Base-by-base conservation (phyloP, 2,329 filamentous ascomycete genomes). In the Venturia oleaginea region DNA sequence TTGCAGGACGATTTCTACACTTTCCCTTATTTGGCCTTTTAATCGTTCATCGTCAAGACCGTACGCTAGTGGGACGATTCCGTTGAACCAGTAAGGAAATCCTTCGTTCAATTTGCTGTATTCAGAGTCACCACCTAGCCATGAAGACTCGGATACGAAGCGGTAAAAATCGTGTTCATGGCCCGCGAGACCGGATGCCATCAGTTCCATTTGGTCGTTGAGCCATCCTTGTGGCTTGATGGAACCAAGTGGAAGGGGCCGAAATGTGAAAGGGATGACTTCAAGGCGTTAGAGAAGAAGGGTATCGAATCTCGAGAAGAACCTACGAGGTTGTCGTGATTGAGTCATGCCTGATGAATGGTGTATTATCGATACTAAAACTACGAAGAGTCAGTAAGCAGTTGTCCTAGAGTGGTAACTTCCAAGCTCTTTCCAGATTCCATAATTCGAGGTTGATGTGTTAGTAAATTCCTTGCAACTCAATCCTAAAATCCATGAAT, bases 51-150 rank as follows among this genome's bases (percentile, higher is more conserved):
- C 79, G 61, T 81, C 74, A 4, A 82, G 70, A 0, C 72, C 72
- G 66, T 81, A 85, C 1, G 83, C 82, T 30, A 85, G 75, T 22
- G 83, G 82, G 1, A 86, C 82, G 1, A 84, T 73, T 4, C 78
- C 80, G 68, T 86, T 85, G 68, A 84, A 81, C 81, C 83, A 85
- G 70, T 86, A 86, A 0, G 83, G 81, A 32, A 80, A 77, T 1
- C 78, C 80, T 72, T 86, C 83, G 67, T 84, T 78, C 2, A 85
- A 72, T 27, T 72, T 72, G 15, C 77, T 82, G 68, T 85, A 85
- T 67, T 85, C 82, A 3, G 74, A 70, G 38, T 74, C 68, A 5
- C 82, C 81, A 2, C 81, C 83, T 1, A 82, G 69, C 82, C 82
- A 86, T 19, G 74, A 73, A 4, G 77, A 79, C 65, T 83, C 70